These are phyloP conservation scores for Kuraishia capsulata DNA, from an alignment of 805 yeast species.

Conservation along the genomic window DNA sequence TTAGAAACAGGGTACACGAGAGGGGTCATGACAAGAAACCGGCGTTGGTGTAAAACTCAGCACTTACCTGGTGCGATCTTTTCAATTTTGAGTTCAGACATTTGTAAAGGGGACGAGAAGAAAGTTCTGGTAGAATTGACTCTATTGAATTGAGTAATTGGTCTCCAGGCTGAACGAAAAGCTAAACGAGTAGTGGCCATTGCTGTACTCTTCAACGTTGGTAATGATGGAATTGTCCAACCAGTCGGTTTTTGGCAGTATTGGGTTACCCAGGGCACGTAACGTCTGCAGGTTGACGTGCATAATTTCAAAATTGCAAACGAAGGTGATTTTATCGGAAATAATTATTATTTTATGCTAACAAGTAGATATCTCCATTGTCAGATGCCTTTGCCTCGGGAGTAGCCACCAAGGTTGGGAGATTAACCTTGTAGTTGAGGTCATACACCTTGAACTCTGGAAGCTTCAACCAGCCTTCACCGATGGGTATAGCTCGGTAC, in stretches of 20 bases:
- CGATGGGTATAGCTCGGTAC: conserved; percentile 19
- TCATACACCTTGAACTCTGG: conserved; percentile 65
- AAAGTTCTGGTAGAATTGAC: conserved; percentile 4
- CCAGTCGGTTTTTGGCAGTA: no score
- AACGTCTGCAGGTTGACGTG: no score
- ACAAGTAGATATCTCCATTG: conserved; percentile 11
- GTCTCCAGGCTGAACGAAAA: neutral
- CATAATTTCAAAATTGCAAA: no score
- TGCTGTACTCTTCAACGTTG: no score
- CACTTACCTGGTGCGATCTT: no score
- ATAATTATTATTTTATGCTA: no score
- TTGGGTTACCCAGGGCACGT: no score
- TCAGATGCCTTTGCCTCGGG: conserved; percentile 16
- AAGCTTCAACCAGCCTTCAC: conserved; percentile 24
- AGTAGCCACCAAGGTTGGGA: conserved; percentile 40
- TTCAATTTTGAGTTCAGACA: conserved; percentile 8
- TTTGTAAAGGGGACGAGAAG: conserved; percentile 4
- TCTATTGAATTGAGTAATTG: no score
- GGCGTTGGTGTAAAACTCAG: neutral
- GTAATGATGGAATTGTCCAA: no score
- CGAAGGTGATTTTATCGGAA: no score
- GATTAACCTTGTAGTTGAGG: conserved; percentile 52
- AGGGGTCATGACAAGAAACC: neutral
- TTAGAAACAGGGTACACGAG: neutral
- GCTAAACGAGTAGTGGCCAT: neutral